A percentile compares a stretch with the other conserved stretches of the same genome.
Evolutionary conservation across 495 filamentous ascomycete genomes (phyloP).

Genomic region (Hypoxylon lienhwacheense): DNA sequence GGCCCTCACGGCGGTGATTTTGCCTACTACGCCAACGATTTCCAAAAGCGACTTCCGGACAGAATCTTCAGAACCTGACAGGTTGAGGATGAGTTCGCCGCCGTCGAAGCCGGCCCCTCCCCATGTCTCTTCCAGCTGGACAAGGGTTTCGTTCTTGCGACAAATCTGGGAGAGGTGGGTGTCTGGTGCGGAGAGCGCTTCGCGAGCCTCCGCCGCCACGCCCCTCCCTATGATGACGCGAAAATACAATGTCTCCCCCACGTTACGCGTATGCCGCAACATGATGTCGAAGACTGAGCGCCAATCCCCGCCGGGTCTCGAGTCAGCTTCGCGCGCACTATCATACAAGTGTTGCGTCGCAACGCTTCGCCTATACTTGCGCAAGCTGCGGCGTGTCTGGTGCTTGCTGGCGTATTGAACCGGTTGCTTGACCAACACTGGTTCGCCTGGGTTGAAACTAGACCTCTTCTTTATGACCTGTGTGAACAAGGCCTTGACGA

Average conservation of each 20-base stretch:
- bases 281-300: constrained; percentile 24
- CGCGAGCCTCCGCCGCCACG: constrained; percentile 20
- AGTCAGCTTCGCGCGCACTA: not conserved
- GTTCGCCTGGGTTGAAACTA: not conserved
- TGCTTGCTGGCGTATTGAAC: constrained; percentile 7
- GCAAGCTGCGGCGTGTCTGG: constrained; percentile 14
- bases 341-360: constrained; percentile 20
- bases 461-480: constrained; percentile 5
- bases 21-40: constrained; percentile 21
- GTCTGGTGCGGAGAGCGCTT: constrained; percentile 25
- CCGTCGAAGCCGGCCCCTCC: constrained; percentile 3
- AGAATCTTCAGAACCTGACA: constrained; percentile 28
- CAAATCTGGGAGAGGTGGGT: constrained; percentile 29
- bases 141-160: constrained; percentile 22
- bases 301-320: constrained; percentile 1
- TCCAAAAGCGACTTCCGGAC: constrained; percentile 29
- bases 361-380: constrained; percentile 13
- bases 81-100: constrained; percentile 21
- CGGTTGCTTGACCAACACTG: constrained; percentile 9
- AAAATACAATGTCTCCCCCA: constrained; percentile 28
- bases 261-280: constrained; percentile 26
- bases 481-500: not conserved
- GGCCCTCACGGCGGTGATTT: constrained; percentile 27
- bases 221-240: constrained; percentile 25
- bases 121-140: constrained; percentile 25